phyloP scores from a whole-genome alignment of 441 rosid species.

The Jatropha multifida region DNA sequence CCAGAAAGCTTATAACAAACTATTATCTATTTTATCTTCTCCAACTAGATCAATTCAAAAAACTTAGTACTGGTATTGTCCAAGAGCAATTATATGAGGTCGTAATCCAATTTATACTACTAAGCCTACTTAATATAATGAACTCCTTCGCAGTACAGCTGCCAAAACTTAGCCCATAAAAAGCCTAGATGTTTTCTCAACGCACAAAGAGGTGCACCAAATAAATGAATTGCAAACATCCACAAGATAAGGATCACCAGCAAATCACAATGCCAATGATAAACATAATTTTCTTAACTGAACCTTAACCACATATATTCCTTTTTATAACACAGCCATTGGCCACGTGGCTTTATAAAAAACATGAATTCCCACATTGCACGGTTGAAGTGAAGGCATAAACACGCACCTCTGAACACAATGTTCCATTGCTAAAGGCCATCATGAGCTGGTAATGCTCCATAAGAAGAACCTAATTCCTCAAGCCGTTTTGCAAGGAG shows the following conservation, averaged over 20 bases:
- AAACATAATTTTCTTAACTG: background rate
- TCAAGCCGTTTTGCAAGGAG: slow-evolving; percentile 69
- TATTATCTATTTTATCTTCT: background rate
- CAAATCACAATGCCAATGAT: slow-evolving; percentile 4
- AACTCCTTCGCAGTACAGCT: background rate
- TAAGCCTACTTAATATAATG: background rate
- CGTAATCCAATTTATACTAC: background rate
- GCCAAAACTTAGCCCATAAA: background rate
- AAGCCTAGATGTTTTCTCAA: background rate
- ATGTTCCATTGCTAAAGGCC: slow-evolving; percentile 84
- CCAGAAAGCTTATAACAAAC: background rate
- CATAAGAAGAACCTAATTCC: slow-evolving; percentile 72
- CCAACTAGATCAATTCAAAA: background rate
- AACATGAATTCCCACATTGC: background rate
- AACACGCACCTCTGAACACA: slow-evolving; percentile 79
- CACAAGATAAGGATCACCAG: background rate
- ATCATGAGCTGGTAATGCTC: slow-evolving; percentile 88
- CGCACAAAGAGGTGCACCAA: background rate
- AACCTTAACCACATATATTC: background rate
- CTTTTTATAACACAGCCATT: background rate
- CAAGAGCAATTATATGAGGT: background rate
- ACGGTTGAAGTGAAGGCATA: background rate
- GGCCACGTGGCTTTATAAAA: background rate
- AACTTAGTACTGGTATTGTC: background rate
- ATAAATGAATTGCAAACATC: slow-evolving; percentile 1